Conservation (phyloP, 2,329 filamentous ascomycete species). For the Calonectria pauciramosa region DNA sequence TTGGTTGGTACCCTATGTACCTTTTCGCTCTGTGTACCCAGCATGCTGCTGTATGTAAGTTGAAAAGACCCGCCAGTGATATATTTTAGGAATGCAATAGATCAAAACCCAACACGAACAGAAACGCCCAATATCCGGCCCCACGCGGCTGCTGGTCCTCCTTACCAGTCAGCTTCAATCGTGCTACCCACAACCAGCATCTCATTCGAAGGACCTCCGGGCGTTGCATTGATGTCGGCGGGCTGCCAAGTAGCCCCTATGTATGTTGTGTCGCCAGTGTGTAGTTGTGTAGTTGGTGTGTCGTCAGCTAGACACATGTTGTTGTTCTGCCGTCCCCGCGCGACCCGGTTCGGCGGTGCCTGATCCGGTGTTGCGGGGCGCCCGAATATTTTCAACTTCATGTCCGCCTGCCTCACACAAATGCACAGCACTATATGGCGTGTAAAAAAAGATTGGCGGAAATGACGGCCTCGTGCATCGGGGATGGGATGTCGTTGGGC, state of each 20-base stretch:
- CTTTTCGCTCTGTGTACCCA: background rate
- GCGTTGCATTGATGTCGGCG: conserved; percentile 20
- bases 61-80: conserved; percentile 16
- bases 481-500: background rate
- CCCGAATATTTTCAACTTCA: background rate
- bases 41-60: conserved; percentile 10
- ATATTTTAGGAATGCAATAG: conserved; percentile 27
- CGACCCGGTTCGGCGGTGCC: conserved; percentile 25
- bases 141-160: conserved; percentile 13
- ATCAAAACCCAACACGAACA: background rate
- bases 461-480: background rate
- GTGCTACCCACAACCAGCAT: conserved; percentile 16
- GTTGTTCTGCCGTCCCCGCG: background rate
- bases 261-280: background rate
- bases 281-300: background rate
- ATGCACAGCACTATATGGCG: background rate
- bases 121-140: conserved; percentile 21
- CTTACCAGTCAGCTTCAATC: conserved; percentile 4
- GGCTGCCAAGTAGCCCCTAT: background rate
- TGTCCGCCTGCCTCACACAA: background rate
- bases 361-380: conserved; percentile 29
- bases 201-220: background rate
- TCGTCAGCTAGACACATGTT: conserved; percentile 2
- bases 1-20: background rate
- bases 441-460: background rate